A percentile compares a stretch with the other conserved stretches of the same genome.
These are phyloP conservation scores for Rhodotorula sp. DNA, from an alignment of 1,284 basidiomycete genomes.

Conservation along the genomic window DNA sequence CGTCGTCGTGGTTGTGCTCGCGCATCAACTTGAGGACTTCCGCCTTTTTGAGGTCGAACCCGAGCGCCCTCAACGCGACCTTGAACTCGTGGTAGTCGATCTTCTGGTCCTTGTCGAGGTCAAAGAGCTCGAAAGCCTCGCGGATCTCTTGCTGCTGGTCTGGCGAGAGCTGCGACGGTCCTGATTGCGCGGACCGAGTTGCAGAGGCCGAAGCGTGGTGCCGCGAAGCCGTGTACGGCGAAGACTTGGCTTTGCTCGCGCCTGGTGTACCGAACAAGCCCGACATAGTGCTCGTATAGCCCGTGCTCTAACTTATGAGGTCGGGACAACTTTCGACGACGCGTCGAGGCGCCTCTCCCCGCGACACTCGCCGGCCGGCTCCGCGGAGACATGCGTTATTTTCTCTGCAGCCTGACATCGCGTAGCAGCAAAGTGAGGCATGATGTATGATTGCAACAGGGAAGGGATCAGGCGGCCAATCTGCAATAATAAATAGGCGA, in stretches of 20 bases:
- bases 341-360: neutral
- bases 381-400: no score
- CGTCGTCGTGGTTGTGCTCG: slow-evolving; percentile 54
- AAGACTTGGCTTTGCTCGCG: slow-evolving; percentile 3
- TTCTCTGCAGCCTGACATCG: no score
- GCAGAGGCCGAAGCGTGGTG: slow-evolving; percentile 11
- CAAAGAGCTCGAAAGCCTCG: slow-evolving; percentile 98
- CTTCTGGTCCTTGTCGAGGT: slow-evolving; percentile 86
- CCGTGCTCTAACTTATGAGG: neutral
- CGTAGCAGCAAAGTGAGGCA: no score
- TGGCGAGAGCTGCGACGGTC: slow-evolving; percentile 21
- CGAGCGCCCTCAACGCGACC: slow-evolving; percentile 95
- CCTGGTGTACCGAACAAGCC: slow-evolving; percentile 10
- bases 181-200: slow-evolving; percentile 4
- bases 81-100: slow-evolving; percentile 98
- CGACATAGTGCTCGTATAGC: neutral
- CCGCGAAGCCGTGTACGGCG: slow-evolving; percentile 8
- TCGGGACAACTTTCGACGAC: neutral
- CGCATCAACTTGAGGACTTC: slow-evolving; percentile 93
- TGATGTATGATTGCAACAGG: neutral
- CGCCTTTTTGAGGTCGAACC: slow-evolving; percentile 97
- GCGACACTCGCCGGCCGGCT: no score
- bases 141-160: slow-evolving; percentile 69
- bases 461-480: no score
- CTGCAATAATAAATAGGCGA: no score